phyloP scores from a whole-genome alignment of 78 protist genomes.

The Cavenderia fasciculata region DNA sequence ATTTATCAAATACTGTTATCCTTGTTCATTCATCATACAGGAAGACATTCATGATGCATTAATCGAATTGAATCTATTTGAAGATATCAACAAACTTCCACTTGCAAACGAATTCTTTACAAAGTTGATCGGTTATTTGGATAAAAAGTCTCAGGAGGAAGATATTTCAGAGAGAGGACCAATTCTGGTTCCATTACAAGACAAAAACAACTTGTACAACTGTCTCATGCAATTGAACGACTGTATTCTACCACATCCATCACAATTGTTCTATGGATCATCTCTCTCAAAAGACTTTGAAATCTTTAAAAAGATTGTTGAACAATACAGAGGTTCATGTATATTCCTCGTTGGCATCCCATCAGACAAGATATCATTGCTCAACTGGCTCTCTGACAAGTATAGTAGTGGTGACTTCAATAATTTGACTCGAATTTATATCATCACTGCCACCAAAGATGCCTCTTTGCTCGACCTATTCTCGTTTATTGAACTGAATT shows the following conservation, averaged over 20 bases:
- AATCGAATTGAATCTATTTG: not conserved
- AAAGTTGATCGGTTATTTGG: not conserved
- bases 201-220: constrained; percentile 28
- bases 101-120: not conserved
- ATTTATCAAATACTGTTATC: not conserved
- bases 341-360: constrained; percentile 48
- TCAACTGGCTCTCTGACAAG: constrained; percentile 36
- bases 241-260: constrained; percentile 39
- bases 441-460: not conserved
- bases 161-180: not conserved
- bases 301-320: not conserved
- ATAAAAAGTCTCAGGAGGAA: not conserved
- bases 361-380: constrained; percentile 11
- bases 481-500: not conserved
- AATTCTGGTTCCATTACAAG: not conserved
- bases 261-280: constrained; percentile 23
- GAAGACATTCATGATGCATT: not conserved
- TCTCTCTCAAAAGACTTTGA: constrained; percentile 7
- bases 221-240: constrained; percentile 15
- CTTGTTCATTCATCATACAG: not conserved
- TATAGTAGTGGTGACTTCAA: not conserved
- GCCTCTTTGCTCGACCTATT: constrained; percentile 21
- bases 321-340: not conserved
- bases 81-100: not conserved
- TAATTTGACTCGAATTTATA: constrained; percentile 17